Evolutionary conservation across 164 flowering plant genomes (phyloP), one percentile per base, ranked within the genome.

Genomic region (Vitis rupestris): DNA sequence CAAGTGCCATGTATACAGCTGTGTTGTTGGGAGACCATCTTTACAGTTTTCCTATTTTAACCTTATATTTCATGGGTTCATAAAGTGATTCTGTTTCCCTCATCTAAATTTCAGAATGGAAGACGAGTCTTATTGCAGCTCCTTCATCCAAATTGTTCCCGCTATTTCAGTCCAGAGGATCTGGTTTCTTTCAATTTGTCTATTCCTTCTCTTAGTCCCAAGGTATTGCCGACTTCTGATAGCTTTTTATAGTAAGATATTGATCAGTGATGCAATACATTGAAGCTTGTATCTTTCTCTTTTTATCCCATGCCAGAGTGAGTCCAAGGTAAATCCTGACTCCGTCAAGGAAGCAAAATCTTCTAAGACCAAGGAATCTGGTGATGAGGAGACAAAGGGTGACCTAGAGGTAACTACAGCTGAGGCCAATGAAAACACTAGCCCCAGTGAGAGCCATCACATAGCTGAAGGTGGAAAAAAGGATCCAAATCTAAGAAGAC

Each of bases 131-230:
- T 95, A 17, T 73, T 95, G 76, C 99, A 95, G 74, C 85, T 95
- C 63, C 97, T 95, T 67, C 90, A 87, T 84, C 99, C 99, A 59
- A 77, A 88, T 74, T 87, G 84, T 72, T 62, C 87, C 51, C 97
- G 92, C 61, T 95, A 90, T 83, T 72, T 90, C 71, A 86, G 81
- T 79, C 87, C 90, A 15, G 90, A 88, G 54, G 97, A 93, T 72
- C 75, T 88, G 69, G 81, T 84, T 57, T 78, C 87, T 67, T 75
- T 92, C 61, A 80, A 73, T 82, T 67, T 76, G 55, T 82, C 86
- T 51, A 71, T 95, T 71, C 90, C 98, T 66, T 93, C 97, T 63
- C 80, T 95, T 4, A 65, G 72, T 73, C 14, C 64, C 69, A 81
- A 84, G 97, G 97, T 68, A 82, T 71, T 50, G 67, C 17, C 14